These are phyloP conservation scores for Wallacemonas collosoma DNA, from an alignment of 208 protist species.

Conservation along the genomic window DNA sequence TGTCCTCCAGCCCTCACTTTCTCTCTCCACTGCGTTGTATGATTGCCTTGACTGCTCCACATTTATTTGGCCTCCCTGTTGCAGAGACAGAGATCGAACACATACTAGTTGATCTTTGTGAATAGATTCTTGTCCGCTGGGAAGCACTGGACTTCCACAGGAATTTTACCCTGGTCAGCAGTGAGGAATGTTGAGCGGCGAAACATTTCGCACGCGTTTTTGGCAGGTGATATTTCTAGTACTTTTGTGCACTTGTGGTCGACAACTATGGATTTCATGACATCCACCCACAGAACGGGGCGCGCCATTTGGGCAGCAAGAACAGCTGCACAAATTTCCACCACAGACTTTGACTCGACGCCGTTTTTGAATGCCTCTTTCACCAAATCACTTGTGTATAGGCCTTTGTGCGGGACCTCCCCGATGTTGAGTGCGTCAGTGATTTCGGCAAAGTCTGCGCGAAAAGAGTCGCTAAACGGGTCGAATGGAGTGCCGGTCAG, in stretches of 20 bases:
- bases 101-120: slow-evolving; percentile 2
- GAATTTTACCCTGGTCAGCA: not conserved
- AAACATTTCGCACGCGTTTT: slow-evolving; percentile 76
- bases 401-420: slow-evolving; percentile 75
- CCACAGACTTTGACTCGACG: slow-evolving; percentile 41
- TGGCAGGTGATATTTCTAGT: slow-evolving; percentile 66
- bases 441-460: slow-evolving; percentile 38
- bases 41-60: too few relatives aligned
- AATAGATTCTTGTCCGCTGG: slow-evolving; percentile 26
- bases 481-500: slow-evolving; percentile 74
- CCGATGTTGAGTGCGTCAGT: slow-evolving; percentile 74
- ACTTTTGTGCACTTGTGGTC: slow-evolving; percentile 34
- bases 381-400: slow-evolving; percentile 54
- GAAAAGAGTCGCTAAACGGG: slow-evolving; percentile 62
- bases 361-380: slow-evolving; percentile 45
- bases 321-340: slow-evolving; percentile 73
- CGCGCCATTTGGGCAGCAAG: slow-evolving; percentile 79
- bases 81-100: not conserved
- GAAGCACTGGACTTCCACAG: slow-evolving; percentile 26
- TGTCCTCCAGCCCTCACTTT: too few relatives aligned
- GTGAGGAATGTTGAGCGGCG: slow-evolving; percentile 48
- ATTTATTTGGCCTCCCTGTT: too few relatives aligned
- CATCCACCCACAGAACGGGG: slow-evolving; percentile 81
- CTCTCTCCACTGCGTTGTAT: too few relatives aligned
- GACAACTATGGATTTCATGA: slow-evolving; percentile 76